Conservation (phyloP, 148 eudicot genomes). For the Chenopodium album region DNA sequence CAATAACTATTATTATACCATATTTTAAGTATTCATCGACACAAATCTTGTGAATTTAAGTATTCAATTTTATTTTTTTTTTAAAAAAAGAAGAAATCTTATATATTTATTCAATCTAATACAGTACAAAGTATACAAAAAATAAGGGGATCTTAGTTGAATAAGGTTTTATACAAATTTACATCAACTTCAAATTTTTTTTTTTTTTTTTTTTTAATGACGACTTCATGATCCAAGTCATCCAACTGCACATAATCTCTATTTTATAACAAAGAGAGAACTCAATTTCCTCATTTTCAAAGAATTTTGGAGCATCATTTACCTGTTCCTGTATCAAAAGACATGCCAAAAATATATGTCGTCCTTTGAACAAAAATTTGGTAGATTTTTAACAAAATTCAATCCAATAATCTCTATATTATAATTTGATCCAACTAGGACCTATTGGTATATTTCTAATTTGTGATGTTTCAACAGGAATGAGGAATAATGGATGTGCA, state of each 20-base stretch:
- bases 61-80: no score
- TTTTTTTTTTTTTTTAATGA: fast-evolving
- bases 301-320: not conserved
- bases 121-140: not conserved
- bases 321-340: not conserved
- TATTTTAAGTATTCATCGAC: not conserved
- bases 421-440: no score
- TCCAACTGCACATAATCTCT: not conserved
- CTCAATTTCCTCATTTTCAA: no score
- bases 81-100: no score
- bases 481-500: not conserved
- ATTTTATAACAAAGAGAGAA: not conserved
- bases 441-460: not conserved
- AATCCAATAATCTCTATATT: no score
- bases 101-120: not conserved
- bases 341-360: not conserved
- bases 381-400: not conserved
- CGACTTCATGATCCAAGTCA: not conserved
- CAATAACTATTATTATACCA: not conserved
- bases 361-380: not conserved
- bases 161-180: not conserved
- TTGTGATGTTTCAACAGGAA: no score
- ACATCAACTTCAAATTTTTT: not conserved
- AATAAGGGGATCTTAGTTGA: not conserved
- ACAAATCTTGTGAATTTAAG: not conserved